Percentiles rank a stretch among this genome's conserved stretches.
Evolutionary conservation across 352 stramenopile genomes (phyloP).

Genomic region (Phytophthora lateralis): DNA sequence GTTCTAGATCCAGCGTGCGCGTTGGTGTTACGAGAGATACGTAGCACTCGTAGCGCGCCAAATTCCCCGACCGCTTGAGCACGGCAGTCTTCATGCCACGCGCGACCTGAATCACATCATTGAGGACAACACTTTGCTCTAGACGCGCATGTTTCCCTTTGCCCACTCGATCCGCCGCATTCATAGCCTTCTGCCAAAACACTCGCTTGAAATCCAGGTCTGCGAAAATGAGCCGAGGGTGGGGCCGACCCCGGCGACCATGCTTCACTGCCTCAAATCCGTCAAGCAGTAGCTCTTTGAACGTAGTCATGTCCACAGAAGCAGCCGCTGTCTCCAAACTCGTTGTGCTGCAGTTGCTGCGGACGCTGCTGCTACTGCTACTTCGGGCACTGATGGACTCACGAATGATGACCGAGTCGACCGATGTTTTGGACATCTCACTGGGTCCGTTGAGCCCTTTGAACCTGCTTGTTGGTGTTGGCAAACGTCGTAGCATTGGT

Average conservation of each 20-base stretch:
- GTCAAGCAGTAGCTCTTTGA: constrained; percentile 69
- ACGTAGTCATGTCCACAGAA: constrained; percentile 54
- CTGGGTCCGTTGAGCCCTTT: constrained; percentile 6
- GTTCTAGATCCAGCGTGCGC: constrained; percentile 72
- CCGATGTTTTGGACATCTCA: constrained; percentile 3
- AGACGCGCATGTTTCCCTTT: constrained; percentile 69
- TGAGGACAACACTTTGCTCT: constrained; percentile 71
- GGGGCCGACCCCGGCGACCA: constrained; percentile 64
- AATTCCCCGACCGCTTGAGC: constrained; percentile 74
- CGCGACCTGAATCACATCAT: constrained; percentile 72
- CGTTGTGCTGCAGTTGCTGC: constrained; percentile 25
- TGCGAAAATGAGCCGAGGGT: constrained; percentile 69
- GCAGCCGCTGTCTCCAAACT: constrained; percentile 31
- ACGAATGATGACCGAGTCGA: constrained; percentile 14
- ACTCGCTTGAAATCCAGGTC: constrained; percentile 80
- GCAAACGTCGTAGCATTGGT: constrained; percentile 25
- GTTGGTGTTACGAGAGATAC: constrained; percentile 73
- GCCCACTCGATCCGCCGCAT: constrained; percentile 42
- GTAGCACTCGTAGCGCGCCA: constrained; percentile 74
- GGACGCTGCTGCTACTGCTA: constrained; percentile 29
- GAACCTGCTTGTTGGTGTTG: constrained; percentile 18
- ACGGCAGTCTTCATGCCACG: constrained; percentile 81
- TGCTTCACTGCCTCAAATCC: constrained; percentile 82
- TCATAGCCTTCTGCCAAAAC: constrained; percentile 78
- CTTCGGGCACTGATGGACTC: constrained; percentile 22